These are phyloP conservation scores for Triticum urartu DNA, from an alignment of 176 grass and related monocot genomes.

Conservation along the genomic window DNA sequence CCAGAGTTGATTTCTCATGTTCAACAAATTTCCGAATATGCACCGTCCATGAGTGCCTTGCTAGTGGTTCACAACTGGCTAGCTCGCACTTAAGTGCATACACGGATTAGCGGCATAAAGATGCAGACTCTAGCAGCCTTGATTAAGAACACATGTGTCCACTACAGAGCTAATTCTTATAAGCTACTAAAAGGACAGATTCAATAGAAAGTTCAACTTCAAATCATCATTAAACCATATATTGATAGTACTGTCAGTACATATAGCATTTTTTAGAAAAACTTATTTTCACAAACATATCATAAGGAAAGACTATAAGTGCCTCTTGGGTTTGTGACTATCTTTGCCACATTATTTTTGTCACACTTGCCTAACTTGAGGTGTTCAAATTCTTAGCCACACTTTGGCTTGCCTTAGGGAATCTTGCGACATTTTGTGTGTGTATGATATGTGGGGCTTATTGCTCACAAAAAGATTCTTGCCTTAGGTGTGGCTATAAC, in stretches of 20 bases:
- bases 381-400: no score
- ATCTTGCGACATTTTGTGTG: no score
- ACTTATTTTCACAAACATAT: background rate
- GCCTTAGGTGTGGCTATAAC: no score
- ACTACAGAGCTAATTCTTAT: background rate
- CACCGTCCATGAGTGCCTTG: background rate
- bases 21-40: background rate
- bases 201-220: background rate
- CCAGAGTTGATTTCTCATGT: background rate
- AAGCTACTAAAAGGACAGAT: background rate
- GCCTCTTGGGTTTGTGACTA: no score
- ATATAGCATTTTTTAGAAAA: background rate
- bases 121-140: background rate
- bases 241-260: background rate
- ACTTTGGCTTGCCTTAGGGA: no score
- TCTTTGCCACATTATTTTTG: no score
- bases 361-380: no score
- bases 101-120: background rate
- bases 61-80: background rate
- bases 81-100: background rate
- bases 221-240: background rate
- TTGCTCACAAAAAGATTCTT: no score
- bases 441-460: no score
- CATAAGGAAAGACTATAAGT: background rate
- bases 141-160: background rate